Evolutionary conservation across 495 filamentous ascomycete genomes (phyloP), one percentile per base, ranked within the genome.

Genomic region (Hypoxylon fuscum): DNA sequence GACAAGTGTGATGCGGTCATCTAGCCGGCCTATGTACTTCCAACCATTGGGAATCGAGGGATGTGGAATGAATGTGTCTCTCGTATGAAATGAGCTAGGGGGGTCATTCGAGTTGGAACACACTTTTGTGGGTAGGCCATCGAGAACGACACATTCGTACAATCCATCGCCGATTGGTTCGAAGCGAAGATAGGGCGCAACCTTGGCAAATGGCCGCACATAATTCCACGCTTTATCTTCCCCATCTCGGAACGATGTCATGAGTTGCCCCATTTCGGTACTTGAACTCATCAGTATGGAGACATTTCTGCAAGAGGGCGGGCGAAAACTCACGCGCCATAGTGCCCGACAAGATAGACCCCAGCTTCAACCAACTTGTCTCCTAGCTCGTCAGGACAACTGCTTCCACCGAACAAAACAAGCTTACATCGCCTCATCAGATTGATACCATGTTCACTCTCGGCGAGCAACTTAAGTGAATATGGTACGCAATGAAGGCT

Each of bases 51-150:
- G 74, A 21, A 83, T 78, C 0, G 75, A 77, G 1, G 85, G 81
- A 44, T 89, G 86, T 6, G 79, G 77, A 2, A 72, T 68, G 57
- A 89, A 88, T 1, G 87, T 73, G 44, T 89, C 86, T 27, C 77
- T 79, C 0, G 84, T 87, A 38, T 80, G 49, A 29, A 59, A 65
- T 10, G 62, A 65, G 9, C 54, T 59, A 1, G 62, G 55, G 72
- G 63, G 75, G 37, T 69, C 48, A 34, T 65, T 62, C 5, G 64
- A 69, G 42, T 88, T 89, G n/a, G 79, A 80, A 3, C 71, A 66
- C 21, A 80, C 78, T 52, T 85, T 77, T 0, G 80, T 76, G 2
- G 79, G 79, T 58, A 82, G 75, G 2, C 83, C 83, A 23, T 79
- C 64, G 0, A 85, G 71, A 32, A 80, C 82, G 8, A 85, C 74